Base-by-base conservation (phyloP, 805 yeast species). In the Nakazawaea ambrosiae region DNA sequence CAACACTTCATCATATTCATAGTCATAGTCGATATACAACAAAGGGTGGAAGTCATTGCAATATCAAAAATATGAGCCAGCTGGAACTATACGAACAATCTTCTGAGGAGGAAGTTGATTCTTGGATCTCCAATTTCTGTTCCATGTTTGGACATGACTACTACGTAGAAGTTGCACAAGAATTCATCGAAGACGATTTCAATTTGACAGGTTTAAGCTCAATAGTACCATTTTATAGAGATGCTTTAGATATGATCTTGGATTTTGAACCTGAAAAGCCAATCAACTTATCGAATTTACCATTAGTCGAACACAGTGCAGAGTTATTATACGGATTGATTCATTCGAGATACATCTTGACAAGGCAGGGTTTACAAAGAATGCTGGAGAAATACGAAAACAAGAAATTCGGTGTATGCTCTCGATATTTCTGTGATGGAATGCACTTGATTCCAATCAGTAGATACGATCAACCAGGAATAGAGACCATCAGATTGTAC, bases 181-280 rank as follows among this genome's bases (percentile, higher is more conserved):
- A 87, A 34, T 92, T 88, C 58, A 86, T 92, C 43, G 97, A 89
- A 50, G 98, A 92, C 59, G 97, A 92, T 48, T 92, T 92, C 69
- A 92, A 92, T 55, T 69, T 92, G 51, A 89, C 97, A 1, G 97
- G 97, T 1, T 68, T 92, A 36, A 70, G 82, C 23, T 73, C 80
- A 46, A 77, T 84, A 41, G 96, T 92, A 8, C 95, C 97, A 4
- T 85, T 80, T 55, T 92, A 89, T 58, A 67, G 90, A 51, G 95
- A 88, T 53, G 96, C 97, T 2, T 63, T 90, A 44, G 96, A 90
- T 60, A 72, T 90, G 49, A 86, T 92, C 42, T 66, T 90, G 45
- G 98, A 90, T 58, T 72, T 87, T 45, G 97, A 84, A 54, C 78
- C 76, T 28, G 75, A 70, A 36, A 52, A 56, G 9, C 76, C 74